phyloP scores from a whole-genome alignment of 2,329 filamentous ascomycete genomes.

The Claviceps maximensis region DNA sequence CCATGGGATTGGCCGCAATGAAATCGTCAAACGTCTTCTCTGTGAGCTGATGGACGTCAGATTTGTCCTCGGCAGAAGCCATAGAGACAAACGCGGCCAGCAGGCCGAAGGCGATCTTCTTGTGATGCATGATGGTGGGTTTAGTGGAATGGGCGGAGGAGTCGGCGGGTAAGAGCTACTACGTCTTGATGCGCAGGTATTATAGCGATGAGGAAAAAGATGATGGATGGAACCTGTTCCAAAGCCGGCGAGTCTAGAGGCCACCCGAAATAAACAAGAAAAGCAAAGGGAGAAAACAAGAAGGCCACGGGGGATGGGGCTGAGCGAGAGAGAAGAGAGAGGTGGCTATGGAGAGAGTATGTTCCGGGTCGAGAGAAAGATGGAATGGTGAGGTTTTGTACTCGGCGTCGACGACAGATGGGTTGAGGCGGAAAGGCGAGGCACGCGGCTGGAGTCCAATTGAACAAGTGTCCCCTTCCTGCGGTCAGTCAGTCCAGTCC shows the following conservation, averaged over 20 bases:
- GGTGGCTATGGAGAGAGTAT: not conserved
- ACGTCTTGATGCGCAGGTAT: not conserved
- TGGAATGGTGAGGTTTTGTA: conserved; percentile 22
- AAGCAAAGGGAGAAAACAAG: conserved; percentile 10
- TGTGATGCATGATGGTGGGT: conserved; percentile 31
- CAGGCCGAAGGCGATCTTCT: conserved; percentile 39
- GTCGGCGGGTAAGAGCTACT: not conserved
- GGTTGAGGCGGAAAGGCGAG: conserved; percentile 9
- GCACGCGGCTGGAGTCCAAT: conserved; percentile 19
- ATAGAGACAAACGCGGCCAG: conserved; percentile 41
- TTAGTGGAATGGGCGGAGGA: conserved; percentile 8
- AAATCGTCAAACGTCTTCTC: conserved; percentile 80
- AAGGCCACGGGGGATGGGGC: no score
- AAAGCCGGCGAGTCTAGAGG: not conserved
- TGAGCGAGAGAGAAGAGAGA: conserved; percentile 4
- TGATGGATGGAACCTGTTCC: not conserved
- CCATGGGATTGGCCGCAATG: conserved; percentile 71
- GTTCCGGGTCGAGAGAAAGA: conserved; percentile 13
- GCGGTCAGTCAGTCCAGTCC: not conserved
- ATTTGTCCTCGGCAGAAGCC: conserved; percentile 44
- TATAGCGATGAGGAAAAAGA: no score
- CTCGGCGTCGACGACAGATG: conserved; percentile 4
- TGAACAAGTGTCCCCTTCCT: conserved; percentile 32
- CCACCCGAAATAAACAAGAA: conserved; percentile 4
- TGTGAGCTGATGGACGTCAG: conserved; percentile 76